Evolutionary conservation across 441 rosid species (phyloP).

Genomic region (Sinapis alba): DNA sequence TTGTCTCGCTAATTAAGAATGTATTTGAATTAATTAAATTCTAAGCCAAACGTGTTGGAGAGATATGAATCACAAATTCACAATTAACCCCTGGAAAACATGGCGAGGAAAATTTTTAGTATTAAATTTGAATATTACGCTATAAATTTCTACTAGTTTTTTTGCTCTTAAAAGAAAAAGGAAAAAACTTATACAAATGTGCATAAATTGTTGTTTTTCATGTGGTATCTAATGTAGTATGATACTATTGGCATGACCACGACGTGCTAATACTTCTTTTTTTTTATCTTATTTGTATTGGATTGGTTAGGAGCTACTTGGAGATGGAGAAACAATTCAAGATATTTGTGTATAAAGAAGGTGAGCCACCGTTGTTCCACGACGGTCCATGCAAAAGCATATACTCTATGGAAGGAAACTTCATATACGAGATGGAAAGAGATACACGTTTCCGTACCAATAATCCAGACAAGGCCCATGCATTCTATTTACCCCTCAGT

Average conservation of each 20-base stretch:
- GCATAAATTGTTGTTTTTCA: background rate
- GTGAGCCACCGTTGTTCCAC: conserved; percentile 87
- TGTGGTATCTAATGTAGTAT: background rate
- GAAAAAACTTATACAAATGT: background rate
- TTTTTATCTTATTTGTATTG: background rate
- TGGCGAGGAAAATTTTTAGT: background rate
- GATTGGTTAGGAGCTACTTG: conserved; percentile 68
- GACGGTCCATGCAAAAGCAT: conserved; percentile 95
- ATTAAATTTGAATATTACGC: background rate
- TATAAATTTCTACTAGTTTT: background rate
- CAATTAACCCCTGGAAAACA: background rate
- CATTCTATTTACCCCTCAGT: conserved; percentile 76
- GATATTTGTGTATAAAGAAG: conserved; percentile 79
- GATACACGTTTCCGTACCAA: conserved; percentile 52
- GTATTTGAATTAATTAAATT: background rate
- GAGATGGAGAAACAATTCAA: conserved; percentile 89
- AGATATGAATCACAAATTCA: background rate
- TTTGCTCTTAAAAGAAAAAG: background rate
- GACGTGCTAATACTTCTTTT: background rate
- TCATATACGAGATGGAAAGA: conserved; percentile 66
- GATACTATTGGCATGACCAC: background rate
- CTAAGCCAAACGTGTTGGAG: background rate
- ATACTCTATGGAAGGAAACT: conserved; percentile 89
- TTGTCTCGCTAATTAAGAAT: background rate
- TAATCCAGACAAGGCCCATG: conserved; percentile 76